Evolutionary conservation across 2,329 filamentous ascomycete species (phyloP).

Genomic region (Trematosphaeria pertusa): DNA sequence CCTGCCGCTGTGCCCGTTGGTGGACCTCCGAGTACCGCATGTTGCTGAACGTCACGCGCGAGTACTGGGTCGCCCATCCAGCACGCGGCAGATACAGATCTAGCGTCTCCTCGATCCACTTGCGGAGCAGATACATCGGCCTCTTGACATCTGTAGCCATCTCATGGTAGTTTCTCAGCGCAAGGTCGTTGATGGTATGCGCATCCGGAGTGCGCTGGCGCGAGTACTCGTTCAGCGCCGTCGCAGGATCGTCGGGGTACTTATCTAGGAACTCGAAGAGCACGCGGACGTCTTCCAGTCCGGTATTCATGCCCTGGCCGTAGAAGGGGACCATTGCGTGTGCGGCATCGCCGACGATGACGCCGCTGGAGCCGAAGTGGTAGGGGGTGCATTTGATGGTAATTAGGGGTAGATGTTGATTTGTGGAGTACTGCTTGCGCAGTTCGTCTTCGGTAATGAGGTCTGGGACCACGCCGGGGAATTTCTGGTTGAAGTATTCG

Average conservation of each 20-base stretch:
- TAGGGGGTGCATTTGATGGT: constrained; percentile 92
- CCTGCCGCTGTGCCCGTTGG: constrained; percentile 63
- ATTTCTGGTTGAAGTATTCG: constrained; percentile 80
- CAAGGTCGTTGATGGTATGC: constrained; percentile 89
- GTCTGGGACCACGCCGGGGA: constrained; percentile 79
- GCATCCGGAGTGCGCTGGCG: constrained; percentile 76
- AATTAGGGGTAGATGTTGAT: constrained; percentile 91
- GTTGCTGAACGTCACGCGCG: constrained; percentile 90
- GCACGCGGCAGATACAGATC: constrained; percentile 76
- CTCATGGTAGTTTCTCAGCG: constrained; percentile 88
- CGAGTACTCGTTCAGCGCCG: constrained; percentile 76
- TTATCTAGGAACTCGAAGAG: constrained; percentile 84
- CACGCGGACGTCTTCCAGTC: constrained; percentile 89
- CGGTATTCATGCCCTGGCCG: constrained; percentile 96
- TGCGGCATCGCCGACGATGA: constrained; percentile 91
- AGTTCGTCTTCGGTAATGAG: constrained; percentile 74
- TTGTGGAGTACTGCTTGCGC: constrained; percentile 74
- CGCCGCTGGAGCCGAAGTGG: constrained; percentile 76
- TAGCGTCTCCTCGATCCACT: constrained; percentile 84
- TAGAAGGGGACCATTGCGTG: constrained; percentile 99
- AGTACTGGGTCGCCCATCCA: constrained; percentile 93
- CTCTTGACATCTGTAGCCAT: constrained; percentile 89
- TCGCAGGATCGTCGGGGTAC: constrained; percentile 54
- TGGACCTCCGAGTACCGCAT: constrained; percentile 88
- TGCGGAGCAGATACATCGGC: constrained; percentile 78